Evolutionary conservation across 768 basidiomycete genomes (phyloP).

Genomic region (Boletus eberwhitei): DNA sequence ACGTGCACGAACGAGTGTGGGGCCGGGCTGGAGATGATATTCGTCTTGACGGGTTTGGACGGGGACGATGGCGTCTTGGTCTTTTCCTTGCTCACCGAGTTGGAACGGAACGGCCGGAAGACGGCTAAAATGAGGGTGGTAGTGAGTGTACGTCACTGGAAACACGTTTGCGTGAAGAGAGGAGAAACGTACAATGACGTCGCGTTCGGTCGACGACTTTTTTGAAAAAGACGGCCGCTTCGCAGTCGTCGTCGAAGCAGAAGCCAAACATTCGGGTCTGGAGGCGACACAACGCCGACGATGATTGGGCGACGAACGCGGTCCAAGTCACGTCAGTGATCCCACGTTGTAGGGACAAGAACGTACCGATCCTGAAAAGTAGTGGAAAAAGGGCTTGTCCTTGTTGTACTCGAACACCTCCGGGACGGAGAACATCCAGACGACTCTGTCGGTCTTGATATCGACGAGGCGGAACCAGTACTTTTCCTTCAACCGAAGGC

Average conservation of each 20-base stretch:
- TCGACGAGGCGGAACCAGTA: conserved; percentile 69
- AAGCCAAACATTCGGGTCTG: conserved; percentile 50
- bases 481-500: conserved; percentile 31
- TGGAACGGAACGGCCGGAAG: conserved; percentile 28
- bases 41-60: conserved; percentile 30
- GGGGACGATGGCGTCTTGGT: conserved; percentile 38
- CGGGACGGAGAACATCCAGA: conserved; percentile 68
- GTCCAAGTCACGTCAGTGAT: neutral
- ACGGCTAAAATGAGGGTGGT: conserved; percentile 12
- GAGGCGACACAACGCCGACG: neutral
- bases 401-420: conserved; percentile 65
- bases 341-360: neutral
- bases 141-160: neutral
- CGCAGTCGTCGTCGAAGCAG: conserved; percentile 57
- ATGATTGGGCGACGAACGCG: no score
- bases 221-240: conserved; percentile 57
- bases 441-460: conserved; percentile 50
- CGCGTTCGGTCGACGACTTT: conserved; percentile 52
- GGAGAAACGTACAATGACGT: conserved; percentile 34
- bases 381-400: conserved; percentile 91
- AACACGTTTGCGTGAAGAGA: neutral
- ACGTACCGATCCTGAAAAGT: conserved; percentile 81
- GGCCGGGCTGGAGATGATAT: conserved; percentile 54
- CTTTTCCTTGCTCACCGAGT: conserved; percentile 26
- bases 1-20: conserved; percentile 65